phyloP scores from a whole-genome alignment of 305 asterid species.

The Fraxinus albicans region DNA sequence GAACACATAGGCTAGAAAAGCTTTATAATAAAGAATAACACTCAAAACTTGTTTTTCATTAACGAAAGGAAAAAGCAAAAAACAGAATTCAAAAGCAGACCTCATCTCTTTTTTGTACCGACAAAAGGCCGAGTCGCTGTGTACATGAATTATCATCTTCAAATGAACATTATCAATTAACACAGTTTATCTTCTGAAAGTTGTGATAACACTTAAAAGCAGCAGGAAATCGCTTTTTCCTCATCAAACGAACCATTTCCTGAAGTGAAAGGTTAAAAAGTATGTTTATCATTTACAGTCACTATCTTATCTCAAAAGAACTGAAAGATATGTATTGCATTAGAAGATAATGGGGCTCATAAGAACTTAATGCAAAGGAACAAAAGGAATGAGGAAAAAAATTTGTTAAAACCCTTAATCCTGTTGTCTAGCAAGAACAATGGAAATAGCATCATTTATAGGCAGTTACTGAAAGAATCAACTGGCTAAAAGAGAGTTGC shows the following conservation, averaged over 20 bases:
- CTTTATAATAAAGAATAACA: constrained; percentile 6
- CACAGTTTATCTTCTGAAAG: no score
- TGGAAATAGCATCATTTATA: not conserved
- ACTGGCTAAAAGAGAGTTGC: constrained; percentile 3
- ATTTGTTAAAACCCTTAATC: constrained; percentile 5
- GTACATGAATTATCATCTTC: constrained; percentile 31
- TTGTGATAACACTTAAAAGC: no score
- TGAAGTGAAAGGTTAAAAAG: no score
- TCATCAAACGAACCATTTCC: no score
- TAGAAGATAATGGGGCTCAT: no score
- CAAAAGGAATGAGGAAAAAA: not conserved
- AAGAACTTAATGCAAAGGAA: not conserved
- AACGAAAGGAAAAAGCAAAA: constrained; percentile 3
- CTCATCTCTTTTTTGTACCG: constrained; percentile 96
- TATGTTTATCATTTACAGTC: no score
- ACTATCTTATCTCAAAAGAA: no score
- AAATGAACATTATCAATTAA: no score
- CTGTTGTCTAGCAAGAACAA: constrained; percentile 13
- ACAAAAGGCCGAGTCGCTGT: constrained; percentile 83
- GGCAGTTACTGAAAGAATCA: constrained; percentile 17
- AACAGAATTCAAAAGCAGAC: constrained; percentile 36
- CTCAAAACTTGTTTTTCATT: constrained; percentile 12
- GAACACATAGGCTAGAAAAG: not conserved
- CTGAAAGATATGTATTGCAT: no score
- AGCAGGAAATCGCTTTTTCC: no score